Base-by-base conservation (phyloP, 148 eudicot species). In the Fagopyrum tataricum region DNA sequence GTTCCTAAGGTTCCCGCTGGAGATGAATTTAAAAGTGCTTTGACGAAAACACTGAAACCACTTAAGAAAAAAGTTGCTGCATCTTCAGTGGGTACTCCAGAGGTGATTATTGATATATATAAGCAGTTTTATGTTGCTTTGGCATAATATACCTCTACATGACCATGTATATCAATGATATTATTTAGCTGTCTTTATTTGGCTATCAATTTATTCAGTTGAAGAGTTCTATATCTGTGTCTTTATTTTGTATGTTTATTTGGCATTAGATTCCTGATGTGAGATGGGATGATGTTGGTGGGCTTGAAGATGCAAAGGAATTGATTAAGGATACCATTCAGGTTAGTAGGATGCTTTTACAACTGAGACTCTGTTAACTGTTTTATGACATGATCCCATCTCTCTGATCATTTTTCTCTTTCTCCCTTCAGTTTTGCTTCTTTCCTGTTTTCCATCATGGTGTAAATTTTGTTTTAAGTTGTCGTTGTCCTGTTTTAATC, bases 221-320 rank as follows among this genome's bases (percentile, higher is more conserved):
- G 67, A 15, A 23, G 15, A 59, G 15, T 59, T 9, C 24, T 61
- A 24, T 61, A 26, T 7, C 40, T 26, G 67, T 61, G 31, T 21
- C 17, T 68, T 40, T 11, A 3, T 44, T 70, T 26, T 11, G 8
- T 55, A 8, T 20, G 6, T 39, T 26, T 24, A 4, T 53, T 61
- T 4, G 75, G 46, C 74, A 77, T 37, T 72, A 94, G 98, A 97
- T 95, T 76, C 98, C 98, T 31, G 82, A 95, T 76, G 91, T 90
- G 46, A 88, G 90, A 82, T 95, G 98, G 98, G 98, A 95, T 73
- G 98, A 95, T 84, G 98, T 95, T 72, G 98, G 98, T 77, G 98
- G 98, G 73, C 97, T 95, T 81, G 98, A 95, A 85, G 97, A 95
- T 80, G 98, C 92, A 67, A 95, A 95, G 85, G 92, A 91, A 84